These are phyloP conservation scores for Epichloe sibirici DNA, from an alignment of 2,329 filamentous ascomycete species.

Conservation along the genomic window DNA sequence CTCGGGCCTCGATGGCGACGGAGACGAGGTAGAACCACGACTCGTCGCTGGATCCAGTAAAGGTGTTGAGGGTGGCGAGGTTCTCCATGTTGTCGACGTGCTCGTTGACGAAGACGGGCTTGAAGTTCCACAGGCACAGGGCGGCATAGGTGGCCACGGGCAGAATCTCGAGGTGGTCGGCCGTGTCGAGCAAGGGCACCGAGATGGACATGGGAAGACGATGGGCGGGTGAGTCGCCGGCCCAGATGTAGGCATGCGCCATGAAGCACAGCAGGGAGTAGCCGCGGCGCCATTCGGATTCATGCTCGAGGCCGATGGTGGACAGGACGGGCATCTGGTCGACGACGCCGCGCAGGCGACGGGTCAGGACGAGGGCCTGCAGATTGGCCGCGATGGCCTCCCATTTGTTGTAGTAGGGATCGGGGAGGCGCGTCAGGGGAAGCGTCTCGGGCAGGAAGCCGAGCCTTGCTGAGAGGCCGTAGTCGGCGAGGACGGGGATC, in stretches of 20 bases:
- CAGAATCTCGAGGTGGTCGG: constrained; percentile 68
- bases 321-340: constrained; percentile 74
- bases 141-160: constrained; percentile 91
- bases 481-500: constrained; percentile 56
- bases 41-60: constrained; percentile 89
- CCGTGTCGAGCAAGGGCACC: constrained; percentile 68
- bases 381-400: constrained; percentile 77
- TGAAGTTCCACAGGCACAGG: constrained; percentile 93
- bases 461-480: constrained; percentile 64
- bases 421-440: constrained; percentile 68
- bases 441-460: constrained; percentile 80
- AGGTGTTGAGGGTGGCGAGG: constrained; percentile 74
- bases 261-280: constrained; percentile 87
- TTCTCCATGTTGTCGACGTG: constrained; percentile 76
- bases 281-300: constrained; percentile 85
- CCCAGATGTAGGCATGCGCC: constrained; percentile 93
- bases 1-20: constrained; percentile 87
- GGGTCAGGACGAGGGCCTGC: constrained; percentile 75
- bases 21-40: constrained; percentile 98
- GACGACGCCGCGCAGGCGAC: constrained; percentile 67
- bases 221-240: constrained; percentile 71
- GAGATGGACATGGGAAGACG: constrained; percentile 70
- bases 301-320: constrained; percentile 67
- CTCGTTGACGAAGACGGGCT: constrained; percentile 76
- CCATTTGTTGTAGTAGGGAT: constrained; percentile 92